phyloP scores from a whole-genome alignment of 1,284 basidiomycete genomes.

The Neotropicomus parvogracilis region DNA sequence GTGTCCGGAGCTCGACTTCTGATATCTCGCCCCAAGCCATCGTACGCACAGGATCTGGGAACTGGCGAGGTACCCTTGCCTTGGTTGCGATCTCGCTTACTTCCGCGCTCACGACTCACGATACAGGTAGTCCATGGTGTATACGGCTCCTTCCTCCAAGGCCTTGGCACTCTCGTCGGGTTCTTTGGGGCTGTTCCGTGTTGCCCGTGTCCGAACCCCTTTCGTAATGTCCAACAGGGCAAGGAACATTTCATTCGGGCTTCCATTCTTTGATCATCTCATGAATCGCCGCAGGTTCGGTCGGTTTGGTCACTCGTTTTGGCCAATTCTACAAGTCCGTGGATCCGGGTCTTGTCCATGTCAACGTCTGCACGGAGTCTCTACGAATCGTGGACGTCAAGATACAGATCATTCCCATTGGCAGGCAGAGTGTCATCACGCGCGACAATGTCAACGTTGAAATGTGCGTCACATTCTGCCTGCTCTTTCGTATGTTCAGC shows the following conservation, averaged over 20 bases:
- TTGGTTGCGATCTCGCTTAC: background rate
- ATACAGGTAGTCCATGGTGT: constrained; percentile 72
- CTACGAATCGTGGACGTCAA: constrained; percentile 88
- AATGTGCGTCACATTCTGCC: constrained; percentile 48
- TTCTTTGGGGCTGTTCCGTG: constrained; percentile 81
- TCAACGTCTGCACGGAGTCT: constrained; percentile 91
- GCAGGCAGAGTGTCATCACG: constrained; percentile 81
- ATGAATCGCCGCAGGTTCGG: constrained; percentile 50
- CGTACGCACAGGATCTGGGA: constrained; percentile 87
- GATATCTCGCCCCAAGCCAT: constrained; percentile 50
- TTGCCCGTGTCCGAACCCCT: constrained; percentile 78
- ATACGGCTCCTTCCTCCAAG: constrained; percentile 80
- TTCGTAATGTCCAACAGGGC: constrained; percentile 80
- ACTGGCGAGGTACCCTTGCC: constrained; percentile 46
- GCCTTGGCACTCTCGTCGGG: constrained; percentile 56
- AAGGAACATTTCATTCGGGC: constrained; percentile 8
- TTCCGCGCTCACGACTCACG: constrained; percentile 6
- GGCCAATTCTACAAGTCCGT: constrained; percentile 94
- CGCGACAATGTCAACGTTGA: constrained; percentile 88
- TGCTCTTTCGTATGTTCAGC: background rate
- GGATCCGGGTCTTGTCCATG: constrained; percentile 87
- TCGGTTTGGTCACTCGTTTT: constrained; percentile 88
- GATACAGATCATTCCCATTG: constrained; percentile 87
- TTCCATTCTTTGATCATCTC: constrained; percentile 10
- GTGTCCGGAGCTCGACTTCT: constrained; percentile 15